phyloP scores from a whole-genome alignment of 495 filamentous ascomycete species.

The Penicillium samsonianum region DNA sequence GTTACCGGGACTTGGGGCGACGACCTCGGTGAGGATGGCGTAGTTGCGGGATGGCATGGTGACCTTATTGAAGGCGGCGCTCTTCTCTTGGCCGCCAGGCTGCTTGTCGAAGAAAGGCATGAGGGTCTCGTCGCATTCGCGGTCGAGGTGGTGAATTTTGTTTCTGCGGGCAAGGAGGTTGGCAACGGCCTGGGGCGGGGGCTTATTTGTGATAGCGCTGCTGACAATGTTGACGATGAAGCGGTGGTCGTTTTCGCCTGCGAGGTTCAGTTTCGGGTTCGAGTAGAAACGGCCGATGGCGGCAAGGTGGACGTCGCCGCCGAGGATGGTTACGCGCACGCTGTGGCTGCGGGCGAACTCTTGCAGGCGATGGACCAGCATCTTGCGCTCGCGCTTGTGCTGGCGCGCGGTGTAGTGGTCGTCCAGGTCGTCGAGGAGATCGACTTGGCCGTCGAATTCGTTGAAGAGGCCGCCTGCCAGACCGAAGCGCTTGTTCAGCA shows the following conservation, averaged over 20 bases:
- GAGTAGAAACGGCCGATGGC: slow-evolving; percentile 77
- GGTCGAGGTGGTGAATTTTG: slow-evolving; percentile 89
- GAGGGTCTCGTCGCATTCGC: slow-evolving; percentile 83
- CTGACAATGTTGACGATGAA: slow-evolving; percentile 77
- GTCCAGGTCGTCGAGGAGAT: slow-evolving; percentile 90
- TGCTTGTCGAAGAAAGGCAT: slow-evolving; percentile 83
- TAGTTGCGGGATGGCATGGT: slow-evolving; percentile 94
- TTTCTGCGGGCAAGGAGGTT: slow-evolving; percentile 83
- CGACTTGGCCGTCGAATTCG: slow-evolving; percentile 85
- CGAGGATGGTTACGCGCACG: slow-evolving; percentile 80
- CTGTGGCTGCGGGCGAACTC: slow-evolving; percentile 67
- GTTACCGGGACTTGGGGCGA: slow-evolving; percentile 24
- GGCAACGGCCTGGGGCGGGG: slow-evolving; percentile 84
- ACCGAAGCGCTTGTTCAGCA: slow-evolving; percentile 89
- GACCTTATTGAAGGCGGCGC: slow-evolving; percentile 67
- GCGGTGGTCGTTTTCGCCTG: slow-evolving; percentile 62
- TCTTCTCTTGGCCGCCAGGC: slow-evolving; percentile 69
- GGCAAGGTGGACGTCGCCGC: slow-evolving; percentile 77
- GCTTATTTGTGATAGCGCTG: slow-evolving; percentile 89
- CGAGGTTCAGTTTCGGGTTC: slow-evolving; percentile 61
- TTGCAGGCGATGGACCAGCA: slow-evolving; percentile 74
- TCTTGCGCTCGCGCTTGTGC: slow-evolving; percentile 84
- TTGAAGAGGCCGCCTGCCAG: slow-evolving; percentile 86
- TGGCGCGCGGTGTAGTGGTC: slow-evolving; percentile 93
- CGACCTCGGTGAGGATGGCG: slow-evolving; percentile 72